Base-by-base conservation (phyloP, 2,329 filamentous ascomycete species). In the Corniculantispora saksenae region DNA sequence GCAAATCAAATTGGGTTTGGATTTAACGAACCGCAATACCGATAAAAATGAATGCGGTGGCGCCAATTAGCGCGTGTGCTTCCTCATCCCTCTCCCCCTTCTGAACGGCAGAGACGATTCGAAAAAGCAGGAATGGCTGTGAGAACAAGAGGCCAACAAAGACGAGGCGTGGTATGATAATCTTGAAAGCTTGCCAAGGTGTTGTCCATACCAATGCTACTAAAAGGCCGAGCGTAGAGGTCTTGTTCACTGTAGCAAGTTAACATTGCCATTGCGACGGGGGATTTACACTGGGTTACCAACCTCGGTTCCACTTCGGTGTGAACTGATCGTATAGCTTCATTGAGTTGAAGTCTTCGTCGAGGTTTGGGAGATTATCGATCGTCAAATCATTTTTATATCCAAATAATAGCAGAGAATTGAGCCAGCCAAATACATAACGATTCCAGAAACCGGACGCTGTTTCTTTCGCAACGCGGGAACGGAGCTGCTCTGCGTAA, bases 391-490 rank as follows among this genome's bases (percentile, higher is more conserved):
- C 43, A 4, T 57, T 63, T 19, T 19, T 13, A n/a, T 23, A 63
- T 32, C 61, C 61, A n/a, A 57, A 25, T 3, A 35, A 5, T 15
- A 57, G 4, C 2, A 63, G n/a, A 3, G 51, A 32, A n/a, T 56
- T 61, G 8, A 65, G 57, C 63, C 63, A 65, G 9, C 23, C 13
- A 25, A 65, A 65, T 5, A 54, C 8, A 12, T 57, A 19, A 9
- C 63, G 57, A 21, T 61, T 61, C 63, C 56, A 65, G 25, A 65
- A 61, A 1, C 63, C 57, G 13, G 35, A 13, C 10, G 48, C 29
- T 1, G 40, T 27, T 27, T 65, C 63, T 13, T 3, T 4, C 17
- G 47, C 5, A 9, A 43, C 32, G 15, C 43, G 5, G 3, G n/a
- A 7, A 7, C 19, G 21, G 3, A 35, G 19, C 1, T 53, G 7